phyloP scores from a whole-genome alignment of 1,139 yeast genomes.

The Pichia sp. region DNA sequence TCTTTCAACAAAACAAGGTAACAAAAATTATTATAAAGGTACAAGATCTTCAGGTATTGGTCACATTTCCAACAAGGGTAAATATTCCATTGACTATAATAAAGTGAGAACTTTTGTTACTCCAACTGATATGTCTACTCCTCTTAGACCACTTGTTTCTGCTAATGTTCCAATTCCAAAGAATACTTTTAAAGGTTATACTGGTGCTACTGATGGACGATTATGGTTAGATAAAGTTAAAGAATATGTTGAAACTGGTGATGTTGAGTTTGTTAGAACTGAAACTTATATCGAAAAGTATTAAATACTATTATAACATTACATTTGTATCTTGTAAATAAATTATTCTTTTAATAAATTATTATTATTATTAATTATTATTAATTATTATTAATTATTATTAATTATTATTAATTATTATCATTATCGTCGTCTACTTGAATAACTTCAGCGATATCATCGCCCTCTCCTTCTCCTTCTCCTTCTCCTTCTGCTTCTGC shows the following conservation, averaged over 20 bases:
- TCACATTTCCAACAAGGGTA: slow-evolving; percentile 63
- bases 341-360: no score
- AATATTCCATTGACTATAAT: slow-evolving; percentile 71
- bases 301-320: slow-evolving; percentile 1
- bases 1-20: slow-evolving; percentile 88
- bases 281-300: slow-evolving; percentile 41
- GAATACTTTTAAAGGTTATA: slow-evolving; percentile 64
- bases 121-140: slow-evolving; percentile 48
- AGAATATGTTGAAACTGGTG: slow-evolving; percentile 72
- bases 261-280: slow-evolving; percentile 30
- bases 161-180: slow-evolving; percentile 63
- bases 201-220: slow-evolving; percentile 64
- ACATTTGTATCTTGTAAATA: no score
- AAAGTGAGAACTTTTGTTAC: slow-evolving; percentile 89
- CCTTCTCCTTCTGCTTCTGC: slow-evolving; percentile 1
- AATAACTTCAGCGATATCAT: slow-evolving; percentile 11
- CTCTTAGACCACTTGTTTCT: slow-evolving; percentile 69
- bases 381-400: no score
- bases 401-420: not conserved
- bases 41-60: slow-evolving; percentile 95
- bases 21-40: slow-evolving; percentile 90
- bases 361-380: no score
- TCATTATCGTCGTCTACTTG: slow-evolving; percentile 19
- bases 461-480: slow-evolving; percentile 13
- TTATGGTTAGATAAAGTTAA: slow-evolving; percentile 66